Base-by-base conservation (phyloP, 371 early-diverging fungal species). In the Apophysomyces ossiformis region DNA sequence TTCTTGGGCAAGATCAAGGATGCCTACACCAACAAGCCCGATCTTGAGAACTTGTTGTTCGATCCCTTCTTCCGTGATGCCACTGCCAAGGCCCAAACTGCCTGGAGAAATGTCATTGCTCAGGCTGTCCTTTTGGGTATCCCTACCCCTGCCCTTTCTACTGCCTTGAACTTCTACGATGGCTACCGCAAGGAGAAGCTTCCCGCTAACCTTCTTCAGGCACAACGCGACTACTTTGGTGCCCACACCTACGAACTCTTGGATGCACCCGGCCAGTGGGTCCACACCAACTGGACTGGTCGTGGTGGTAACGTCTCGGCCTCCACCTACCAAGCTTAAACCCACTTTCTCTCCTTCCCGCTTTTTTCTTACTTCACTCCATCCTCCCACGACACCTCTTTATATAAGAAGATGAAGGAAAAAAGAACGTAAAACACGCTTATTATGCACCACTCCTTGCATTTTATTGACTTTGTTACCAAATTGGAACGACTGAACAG, bases 221-320 rank as follows among this genome's bases (percentile, higher is more conserved):
- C 91, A 58, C 94, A 97, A 87, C 92, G 99, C 82, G 99, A 99
- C 81, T 98, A 95, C 92, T 99, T 99, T 87, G 99, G 90, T 72
- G 97, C 97, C 26, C 99, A 99, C 89, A 96, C 96, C 59, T 97
- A 94, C 84, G 94, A 95, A 78, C 85, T 89, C 41, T 85, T 93
- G 75, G 89, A 80, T 70, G 80, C 82, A 70, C 94, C 93, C 21
- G 96, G 94, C 67, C 81, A 69, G 56, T 92, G 80, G 77, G 76
- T 93, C 67, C 99, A 97, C 90, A 93, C 95, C 85, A 98, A 98
- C 95, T 98, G 98, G 99, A 93, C 94, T 61, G 92, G 94, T 64
- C 88, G 88, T 64, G 94, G 93, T 73, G 94, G 93, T 74, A 88
- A 91, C 60, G 90, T 92, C 62, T 81, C 84, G 54, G 78, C 88